Base-by-base conservation (phyloP, 225 moss, liverwort and hornwort genomes). In the Lunularia cruciata region DNA sequence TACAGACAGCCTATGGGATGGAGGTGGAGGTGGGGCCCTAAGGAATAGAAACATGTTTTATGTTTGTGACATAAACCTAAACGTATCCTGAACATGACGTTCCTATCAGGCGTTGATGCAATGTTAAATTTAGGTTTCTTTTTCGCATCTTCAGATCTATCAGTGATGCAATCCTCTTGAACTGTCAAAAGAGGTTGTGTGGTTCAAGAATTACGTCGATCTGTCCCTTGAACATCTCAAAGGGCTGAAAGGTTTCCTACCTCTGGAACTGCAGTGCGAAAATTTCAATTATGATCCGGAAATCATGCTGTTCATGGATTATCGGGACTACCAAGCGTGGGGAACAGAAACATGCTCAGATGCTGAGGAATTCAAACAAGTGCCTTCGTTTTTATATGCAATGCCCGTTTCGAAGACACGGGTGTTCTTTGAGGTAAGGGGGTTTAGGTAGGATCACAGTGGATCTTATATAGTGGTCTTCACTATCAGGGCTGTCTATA, bases 241-340 rank as follows among this genome's bases (percentile, higher is more conserved):
- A 43, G 23, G 15, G 6, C 31, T 30, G 43, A 54, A 32, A 3
- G 28, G 48, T 30, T 26, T 56, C 22, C 12, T 23, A 26, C 2
- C 19, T 18, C 33, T n/a, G 31, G 23, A 14, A 10, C 28, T 72
- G 68, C 89, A 98, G 98, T 88, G 91, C 45, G 93, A 98, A 58
- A 84, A 91, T 57, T 98, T 93, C 70, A 84, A 72, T 51, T 88
- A 89, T 51, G 83, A 88, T 78, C 85, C 98, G 48, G 89, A 98
- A 65, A 78, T 87, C 23, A 98, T 98, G 98, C 85, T 93, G 55
- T 98, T 98, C 69, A 98, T 98, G 98, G 98, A 98, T 60, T 98
- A 98, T 69, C 93, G 98, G 72, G 93, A 93, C 76, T 87, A 89
- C 37, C 86, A 80, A 64, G 79, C 68, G 16, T 83, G 78, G 78